Base-by-base conservation (phyloP, 2,329 filamentous ascomycete genomes). In the Curvularia hawaiiensis region DNA sequence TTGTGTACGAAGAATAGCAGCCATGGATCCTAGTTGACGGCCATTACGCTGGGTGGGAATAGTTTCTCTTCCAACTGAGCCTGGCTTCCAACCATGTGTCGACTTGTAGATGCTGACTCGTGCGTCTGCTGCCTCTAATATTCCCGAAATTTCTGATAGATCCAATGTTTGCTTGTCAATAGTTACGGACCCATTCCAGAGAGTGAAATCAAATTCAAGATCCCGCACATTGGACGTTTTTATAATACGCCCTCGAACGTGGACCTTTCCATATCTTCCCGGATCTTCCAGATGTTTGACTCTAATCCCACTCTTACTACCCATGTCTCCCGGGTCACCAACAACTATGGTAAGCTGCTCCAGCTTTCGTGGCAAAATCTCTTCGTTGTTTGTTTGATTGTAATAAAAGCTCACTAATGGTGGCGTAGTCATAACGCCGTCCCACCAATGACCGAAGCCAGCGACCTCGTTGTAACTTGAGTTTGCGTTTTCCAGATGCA, bases 321-420 rank as follows among this genome's bases (percentile, higher is more conserved):
- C 80, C 74, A 81, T 83, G 60, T 83, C 81, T 50, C 78, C 81
- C 7, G 83, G 81, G 56, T 83, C 80, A 1, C 80, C 81, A n/a
- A 83, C 74, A 1, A 80, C 75, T 31, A 86, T 67, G 5, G 70
- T 77, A 64, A 86, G 86, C 0, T 74, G 65, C 11, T 67, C 43
- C 22, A 75, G 33, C 5, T 60, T 57, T 33, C 70, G 57, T 0
- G 68, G 69, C 1, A 72, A 38, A 0, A 45, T 45, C 3, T 64
- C 63, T 6, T 58, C 55, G 12, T 48, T 67, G 26, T 44, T 56
- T 0, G 70, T 58, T 16, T 75, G 68, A 9, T 68, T 65, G 20
- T 81, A 71, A 54, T 85, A 85, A 66, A 86, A 86, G 3, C 76
- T 63, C 16, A 77, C 68, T 30, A 87, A 69, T 26, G 75, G 68